These are phyloP conservation scores for Lepidopterella palustris DNA, from an alignment of 495 filamentous ascomycete species.

Conservation along the genomic window DNA sequence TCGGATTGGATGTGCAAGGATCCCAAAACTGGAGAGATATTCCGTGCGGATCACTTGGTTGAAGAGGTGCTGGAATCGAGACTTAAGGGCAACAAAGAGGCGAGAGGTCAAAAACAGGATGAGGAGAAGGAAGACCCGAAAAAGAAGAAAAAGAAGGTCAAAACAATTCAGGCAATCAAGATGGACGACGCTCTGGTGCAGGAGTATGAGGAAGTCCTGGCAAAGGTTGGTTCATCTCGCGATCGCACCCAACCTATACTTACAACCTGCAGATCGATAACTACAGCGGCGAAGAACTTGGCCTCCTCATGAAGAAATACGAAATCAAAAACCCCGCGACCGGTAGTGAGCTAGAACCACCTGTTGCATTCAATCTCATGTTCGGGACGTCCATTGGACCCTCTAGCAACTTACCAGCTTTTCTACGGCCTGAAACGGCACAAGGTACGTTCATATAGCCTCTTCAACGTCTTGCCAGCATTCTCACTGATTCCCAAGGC, in stretches of 20 bases:
- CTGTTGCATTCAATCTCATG: constrained; percentile 68
- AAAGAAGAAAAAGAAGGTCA: constrained; percentile 55
- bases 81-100: constrained; percentile 55
- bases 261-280: constrained; percentile 52
- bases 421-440: constrained; percentile 61
- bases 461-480: background rate
- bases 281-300: constrained; percentile 61
- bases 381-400: constrained; percentile 67
- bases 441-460: too few species aligned
- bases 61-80: constrained; percentile 84
- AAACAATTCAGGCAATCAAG: constrained; percentile 52
- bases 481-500: too few species aligned
- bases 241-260: background rate
- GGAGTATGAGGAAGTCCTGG: constrained; percentile 64
- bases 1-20: constrained; percentile 99
- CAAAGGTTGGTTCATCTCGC: constrained; percentile 42
- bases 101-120: constrained; percentile 55
- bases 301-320: constrained; percentile 59
- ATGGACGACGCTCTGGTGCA: constrained; percentile 56
- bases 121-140: constrained; percentile 46
- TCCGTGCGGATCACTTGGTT: constrained; percentile 91
- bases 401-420: constrained; percentile 56
- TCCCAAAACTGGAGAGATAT: constrained; percentile 92
- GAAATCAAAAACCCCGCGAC: constrained; percentile 59
- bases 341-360: constrained; percentile 53